Base-by-base conservation (phyloP, 2,329 filamentous ascomycete species). In the Rhytidhysteron rufulum region DNA sequence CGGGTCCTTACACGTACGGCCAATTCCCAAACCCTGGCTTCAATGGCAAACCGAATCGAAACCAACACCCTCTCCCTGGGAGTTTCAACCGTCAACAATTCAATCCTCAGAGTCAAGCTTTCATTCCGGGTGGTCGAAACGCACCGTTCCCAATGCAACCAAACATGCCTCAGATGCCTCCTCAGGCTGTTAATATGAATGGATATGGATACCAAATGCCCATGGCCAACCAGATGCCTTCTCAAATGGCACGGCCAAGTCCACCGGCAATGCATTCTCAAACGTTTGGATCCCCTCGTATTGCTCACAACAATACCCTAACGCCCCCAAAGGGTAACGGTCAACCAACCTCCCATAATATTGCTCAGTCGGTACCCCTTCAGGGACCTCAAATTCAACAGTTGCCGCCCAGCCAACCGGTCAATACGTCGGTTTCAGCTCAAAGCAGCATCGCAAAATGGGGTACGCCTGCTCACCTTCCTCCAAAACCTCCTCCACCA, bases 91-190 rank as follows among this genome's bases (percentile, higher is more conserved):
- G 89, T 42, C 87, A 88, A 54, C 81, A 85, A 10, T 96, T 97
- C 70, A 96, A 96, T 59, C 91, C 90, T 1, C 90, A 95, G 68
- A 96, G 87, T 13, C 87, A 95, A 58, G 86, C 90, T 0, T 96
- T 97, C 64, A 80, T 95, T 18, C 91, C 91, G 2, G 75, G 74
- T 37, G 52, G 55, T 72, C 79, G 45, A 20, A 57, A 56, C 30
- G 53, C 52, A 43, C 54, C 58, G 5, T 65, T 58, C 31, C 50
- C 49, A n/a, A 60, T 60, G 54, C 57, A 55, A 31, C 46, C 54
- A 8, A 59, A 53, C 39, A 60, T 60, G 52, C 43, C 46, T 20
- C 53, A 49, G 24, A 51, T 50, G 32, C 56, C 61, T 7, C 50
- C 54, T 20, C 66, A 63, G 25, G n/a, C n/a, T n/a, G n/a, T n/a